These are phyloP conservation scores for Sphagnum fallax DNA, from an alignment of 228 moss, liverwort and hornwort genomes.

Conservation along the genomic window DNA sequence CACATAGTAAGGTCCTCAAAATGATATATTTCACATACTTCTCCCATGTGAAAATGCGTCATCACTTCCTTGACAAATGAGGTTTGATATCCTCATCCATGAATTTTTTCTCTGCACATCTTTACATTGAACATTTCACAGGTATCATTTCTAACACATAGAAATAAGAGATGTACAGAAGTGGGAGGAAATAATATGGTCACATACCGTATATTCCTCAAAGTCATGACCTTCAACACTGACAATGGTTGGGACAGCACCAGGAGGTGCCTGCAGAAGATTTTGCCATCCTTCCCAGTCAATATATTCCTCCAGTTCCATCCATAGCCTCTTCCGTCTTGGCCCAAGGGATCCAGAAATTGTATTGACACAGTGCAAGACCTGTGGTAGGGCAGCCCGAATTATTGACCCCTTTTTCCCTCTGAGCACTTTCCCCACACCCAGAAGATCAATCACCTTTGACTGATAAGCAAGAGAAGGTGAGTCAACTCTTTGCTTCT, in stretches of 20 bases:
- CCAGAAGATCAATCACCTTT: constrained; percentile 27
- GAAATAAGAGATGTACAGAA: not conserved
- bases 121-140: no score
- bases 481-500: constrained; percentile 45
- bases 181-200: not conserved
- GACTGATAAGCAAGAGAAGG: constrained; percentile 27
- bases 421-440: constrained; percentile 15
- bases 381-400: constrained; percentile 28
- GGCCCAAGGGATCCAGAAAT: constrained; percentile 78
- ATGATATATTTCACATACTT: not conserved
- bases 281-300: constrained; percentile 97
- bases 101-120: not conserved
- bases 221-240: constrained; percentile 91
- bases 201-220: constrained; percentile 82
- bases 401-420: constrained; percentile 24
- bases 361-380: constrained; percentile 77
- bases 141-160: not conserved
- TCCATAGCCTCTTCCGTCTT: constrained; percentile 75
- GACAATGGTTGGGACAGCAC: constrained; percentile 67
- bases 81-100: not conserved
- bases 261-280: constrained; percentile 79
- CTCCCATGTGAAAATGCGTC: not conserved
- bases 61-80: not conserved
- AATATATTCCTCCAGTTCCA: constrained; percentile 80
- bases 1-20: no score